Evolutionary conservation across 257 asterid species (phyloP).

Genomic region (Mentha longifolia): DNA sequence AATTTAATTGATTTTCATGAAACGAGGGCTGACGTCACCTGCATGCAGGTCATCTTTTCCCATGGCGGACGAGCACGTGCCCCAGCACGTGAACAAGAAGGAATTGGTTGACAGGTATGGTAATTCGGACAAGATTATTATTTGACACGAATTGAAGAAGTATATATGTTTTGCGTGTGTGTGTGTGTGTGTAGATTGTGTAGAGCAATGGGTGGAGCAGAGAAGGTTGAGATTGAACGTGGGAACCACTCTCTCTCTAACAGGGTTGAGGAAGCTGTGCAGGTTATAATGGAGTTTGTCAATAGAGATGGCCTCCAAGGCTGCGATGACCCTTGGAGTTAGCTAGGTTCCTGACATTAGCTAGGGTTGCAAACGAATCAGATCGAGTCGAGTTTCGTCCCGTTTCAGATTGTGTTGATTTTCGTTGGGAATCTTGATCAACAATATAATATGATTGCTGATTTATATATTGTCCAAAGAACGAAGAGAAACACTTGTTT

Average conservation of each 20-base stretch:
- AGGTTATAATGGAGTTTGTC: conserved; percentile 62
- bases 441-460: too few species aligned
- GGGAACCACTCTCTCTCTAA: conserved; percentile 82
- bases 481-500: too few species aligned
- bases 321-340: conserved; percentile 94
- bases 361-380: not conserved
- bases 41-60: conserved; percentile 86
- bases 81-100: conserved; percentile 82
- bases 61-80: conserved; percentile 80
- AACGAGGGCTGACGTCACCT: not conserved
- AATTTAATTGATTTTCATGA: too few species aligned
- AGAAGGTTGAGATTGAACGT: conserved; percentile 67
- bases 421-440: too few species aligned
- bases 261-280: conserved; percentile 70
- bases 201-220: conserved; percentile 86
- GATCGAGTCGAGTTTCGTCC: too few species aligned
- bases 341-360: conserved; percentile 28
- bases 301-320: conserved; percentile 85
- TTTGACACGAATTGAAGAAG: too few species aligned
- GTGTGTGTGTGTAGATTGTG: conserved; percentile 56
- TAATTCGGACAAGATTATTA: too few species aligned
- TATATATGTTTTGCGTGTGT: too few species aligned
- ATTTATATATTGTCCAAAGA: too few species aligned
- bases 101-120: conserved; percentile 56
- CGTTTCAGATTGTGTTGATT: too few species aligned